These are phyloP conservation scores for Ceratobasidium sp. DNA, from an alignment of 1,284 basidiomycete genomes.

Conservation along the genomic window DNA sequence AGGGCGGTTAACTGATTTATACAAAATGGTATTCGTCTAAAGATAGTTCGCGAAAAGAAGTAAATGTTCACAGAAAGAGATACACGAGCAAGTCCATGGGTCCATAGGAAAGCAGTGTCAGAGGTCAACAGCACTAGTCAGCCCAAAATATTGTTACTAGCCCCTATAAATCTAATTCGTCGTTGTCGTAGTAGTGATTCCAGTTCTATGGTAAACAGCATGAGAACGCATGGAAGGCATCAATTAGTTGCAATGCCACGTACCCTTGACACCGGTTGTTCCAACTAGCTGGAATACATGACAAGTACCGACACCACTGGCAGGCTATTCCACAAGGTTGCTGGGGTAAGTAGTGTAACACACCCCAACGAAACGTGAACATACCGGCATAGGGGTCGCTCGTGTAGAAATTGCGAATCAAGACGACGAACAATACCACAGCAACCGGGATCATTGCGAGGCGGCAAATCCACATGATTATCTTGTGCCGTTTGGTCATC, in stretches of 20 bases:
- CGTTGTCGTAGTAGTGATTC: conserved; percentile 38
- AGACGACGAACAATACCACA: conserved; percentile 84
- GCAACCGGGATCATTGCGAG: conserved; percentile 79
- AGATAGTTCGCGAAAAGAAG: no score
- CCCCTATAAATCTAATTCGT: conserved; percentile 5
- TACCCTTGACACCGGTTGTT: conserved; percentile 85
- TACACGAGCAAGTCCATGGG: conserved; percentile 19
- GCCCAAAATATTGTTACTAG: neutral
- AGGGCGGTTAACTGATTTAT: conserved; percentile 23
- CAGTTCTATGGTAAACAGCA: conserved; percentile 29
- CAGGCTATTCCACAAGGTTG: conserved; percentile 68
- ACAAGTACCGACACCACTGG: conserved; percentile 89
- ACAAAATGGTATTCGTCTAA: conserved; percentile 27
- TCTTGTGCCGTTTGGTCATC: conserved; percentile 76
- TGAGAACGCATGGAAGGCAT: neutral
- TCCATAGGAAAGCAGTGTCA: conserved; percentile 20
- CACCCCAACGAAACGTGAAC: conserved; percentile 51
- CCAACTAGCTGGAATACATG: conserved; percentile 82
- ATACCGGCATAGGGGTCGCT: conserved; percentile 82
- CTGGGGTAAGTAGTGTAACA: neutral
- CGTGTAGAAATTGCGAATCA: conserved; percentile 91
- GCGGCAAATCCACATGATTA: conserved; percentile 82
- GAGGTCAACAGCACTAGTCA: neutral
- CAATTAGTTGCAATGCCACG: neutral
- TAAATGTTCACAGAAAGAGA: neutral